Conservation (phyloP, 805 yeast species). For the Dipodascus geniculatus region DNA sequence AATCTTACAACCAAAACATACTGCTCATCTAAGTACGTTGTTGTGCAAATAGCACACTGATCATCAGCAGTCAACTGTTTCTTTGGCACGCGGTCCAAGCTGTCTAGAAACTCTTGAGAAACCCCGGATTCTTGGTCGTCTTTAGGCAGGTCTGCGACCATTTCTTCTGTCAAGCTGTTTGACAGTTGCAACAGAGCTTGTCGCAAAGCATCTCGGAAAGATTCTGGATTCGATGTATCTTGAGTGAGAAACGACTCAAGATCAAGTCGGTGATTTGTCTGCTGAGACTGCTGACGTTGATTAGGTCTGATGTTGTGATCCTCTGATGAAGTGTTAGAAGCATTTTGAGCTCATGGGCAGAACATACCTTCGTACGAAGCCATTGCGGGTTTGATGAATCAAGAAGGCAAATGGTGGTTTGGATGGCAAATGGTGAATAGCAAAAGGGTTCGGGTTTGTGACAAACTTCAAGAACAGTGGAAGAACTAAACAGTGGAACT, state of each 20-base stretch:
- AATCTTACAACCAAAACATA: conserved; percentile 71
- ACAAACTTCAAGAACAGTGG: too few species aligned
- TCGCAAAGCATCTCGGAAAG: background rate
- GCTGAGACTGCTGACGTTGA: background rate
- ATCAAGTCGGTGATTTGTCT: background rate
- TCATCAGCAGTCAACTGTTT: conserved; percentile 33
- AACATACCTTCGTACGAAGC: conserved; percentile 2
- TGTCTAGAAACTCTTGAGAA: conserved; percentile 57
- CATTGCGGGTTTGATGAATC: background rate
- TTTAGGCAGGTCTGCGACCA: background rate
- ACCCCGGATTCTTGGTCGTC: conserved; percentile 35
- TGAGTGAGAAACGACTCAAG: conserved; percentile 1
- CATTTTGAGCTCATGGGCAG: background rate
- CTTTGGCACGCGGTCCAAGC: conserved; percentile 57
- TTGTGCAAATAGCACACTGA: conserved; percentile 78
- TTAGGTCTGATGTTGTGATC: background rate
- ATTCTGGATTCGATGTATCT: background rate
- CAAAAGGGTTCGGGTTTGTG: background rate
- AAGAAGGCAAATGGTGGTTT: background rate
- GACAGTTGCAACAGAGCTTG: background rate
- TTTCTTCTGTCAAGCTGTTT: background rate
- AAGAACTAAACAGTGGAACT: too few species aligned
- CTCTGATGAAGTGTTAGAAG: background rate
- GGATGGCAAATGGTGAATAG: background rate
- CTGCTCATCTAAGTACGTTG: conserved; percentile 54